A percentile compares a stretch with the other conserved stretches of the same genome.
Conservation (phyloP, 1,284 basidiomycete species). For the Xanthoconium separans region DNA sequence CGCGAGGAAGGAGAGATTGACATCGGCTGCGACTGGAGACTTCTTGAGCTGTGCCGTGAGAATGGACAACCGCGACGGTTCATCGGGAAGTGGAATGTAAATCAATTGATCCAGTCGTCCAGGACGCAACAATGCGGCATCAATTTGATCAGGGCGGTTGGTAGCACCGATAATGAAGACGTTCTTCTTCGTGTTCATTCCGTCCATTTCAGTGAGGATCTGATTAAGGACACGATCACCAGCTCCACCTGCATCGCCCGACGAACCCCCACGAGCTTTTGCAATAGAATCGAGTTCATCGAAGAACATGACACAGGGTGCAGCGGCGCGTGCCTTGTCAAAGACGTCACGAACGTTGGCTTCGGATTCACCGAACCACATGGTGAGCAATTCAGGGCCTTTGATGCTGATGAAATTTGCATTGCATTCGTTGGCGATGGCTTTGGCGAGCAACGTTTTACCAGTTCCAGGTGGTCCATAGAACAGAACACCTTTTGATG, state of each 20-base stretch:
- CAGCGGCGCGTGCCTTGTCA: conserved; percentile 98
- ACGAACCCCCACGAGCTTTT: conserved; percentile 85
- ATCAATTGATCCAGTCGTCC: conserved; percentile 97
- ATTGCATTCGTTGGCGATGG: conserved; percentile 99
- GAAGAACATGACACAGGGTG: conserved; percentile 99
- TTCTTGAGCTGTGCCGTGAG: conserved; percentile 91
- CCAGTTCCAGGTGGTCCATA: conserved; percentile 97
- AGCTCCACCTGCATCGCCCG: conserved; percentile 91
- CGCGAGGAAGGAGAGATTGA: conserved; percentile 86
- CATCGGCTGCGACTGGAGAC: conserved; percentile 84
- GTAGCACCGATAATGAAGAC: conserved; percentile 99
- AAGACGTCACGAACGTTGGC: conserved; percentile 99
- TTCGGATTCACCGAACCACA: conserved; percentile 99
- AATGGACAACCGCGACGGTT: conserved; percentile 88
- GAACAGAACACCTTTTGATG: conserved; percentile 98
- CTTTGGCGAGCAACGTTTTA: conserved; percentile 95
- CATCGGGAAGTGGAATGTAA: conserved; percentile 94
- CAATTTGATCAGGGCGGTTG: conserved; percentile 99
- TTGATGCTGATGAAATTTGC: conserved; percentile 98
- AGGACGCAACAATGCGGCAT: conserved; percentile 94
- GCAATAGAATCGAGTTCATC: conserved; percentile 99
- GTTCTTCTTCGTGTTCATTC: conserved; percentile 99
- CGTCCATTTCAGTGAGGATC: conserved; percentile 99
- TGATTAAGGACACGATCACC: conserved; percentile 98
- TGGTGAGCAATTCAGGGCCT: conserved; percentile 95